Percentiles rank a stretch among this genome's conserved stretches.
Evolutionary conservation across 139 green algal species (phyloP).

Genomic region (Picochlorum sp.): DNA sequence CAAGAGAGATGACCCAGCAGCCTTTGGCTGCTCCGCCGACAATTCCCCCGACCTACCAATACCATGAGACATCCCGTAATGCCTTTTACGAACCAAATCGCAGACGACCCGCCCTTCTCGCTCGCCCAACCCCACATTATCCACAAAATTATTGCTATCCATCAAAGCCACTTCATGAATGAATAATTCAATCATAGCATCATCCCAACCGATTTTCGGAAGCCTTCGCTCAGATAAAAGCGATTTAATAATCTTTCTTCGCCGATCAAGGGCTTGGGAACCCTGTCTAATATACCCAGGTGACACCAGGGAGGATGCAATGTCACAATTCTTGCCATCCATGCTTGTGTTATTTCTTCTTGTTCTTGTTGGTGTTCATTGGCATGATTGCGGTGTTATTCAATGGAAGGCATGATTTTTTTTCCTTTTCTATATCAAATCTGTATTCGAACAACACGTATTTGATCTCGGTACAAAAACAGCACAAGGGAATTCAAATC

Average conservation of each 20-base stretch:
- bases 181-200: slow-evolving; percentile 76
- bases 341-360: slow-evolving; percentile 26
- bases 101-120: slow-evolving; percentile 78
- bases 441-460: too few relatives aligned
- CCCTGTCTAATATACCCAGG: slow-evolving; percentile 66
- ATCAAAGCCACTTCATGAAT: slow-evolving; percentile 83
- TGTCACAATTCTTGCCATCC: slow-evolving; percentile 42
- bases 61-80: slow-evolving; percentile 84
- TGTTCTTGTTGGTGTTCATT: too few relatives aligned
- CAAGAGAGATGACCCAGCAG: slow-evolving; percentile 83
- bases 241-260: slow-evolving; percentile 54
- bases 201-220: slow-evolving; percentile 73
- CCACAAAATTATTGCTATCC: slow-evolving; percentile 96
- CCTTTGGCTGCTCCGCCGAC: slow-evolving; percentile 92
- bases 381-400: too few relatives aligned
- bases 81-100: slow-evolving; percentile 58
- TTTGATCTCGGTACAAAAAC: too few relatives aligned
- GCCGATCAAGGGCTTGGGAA: slow-evolving; percentile 34
- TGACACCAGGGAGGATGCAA: slow-evolving; percentile 52
- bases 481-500: too few relatives aligned
- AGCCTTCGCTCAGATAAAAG: slow-evolving; percentile 66
- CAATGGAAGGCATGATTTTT: too few relatives aligned
- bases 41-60: slow-evolving; percentile 88
- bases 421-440: too few relatives aligned
- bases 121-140: slow-evolving; percentile 86